Evolutionary conservation across 768 basidiomycete species (phyloP).

Genomic region (Rhodotorula graminis): DNA sequence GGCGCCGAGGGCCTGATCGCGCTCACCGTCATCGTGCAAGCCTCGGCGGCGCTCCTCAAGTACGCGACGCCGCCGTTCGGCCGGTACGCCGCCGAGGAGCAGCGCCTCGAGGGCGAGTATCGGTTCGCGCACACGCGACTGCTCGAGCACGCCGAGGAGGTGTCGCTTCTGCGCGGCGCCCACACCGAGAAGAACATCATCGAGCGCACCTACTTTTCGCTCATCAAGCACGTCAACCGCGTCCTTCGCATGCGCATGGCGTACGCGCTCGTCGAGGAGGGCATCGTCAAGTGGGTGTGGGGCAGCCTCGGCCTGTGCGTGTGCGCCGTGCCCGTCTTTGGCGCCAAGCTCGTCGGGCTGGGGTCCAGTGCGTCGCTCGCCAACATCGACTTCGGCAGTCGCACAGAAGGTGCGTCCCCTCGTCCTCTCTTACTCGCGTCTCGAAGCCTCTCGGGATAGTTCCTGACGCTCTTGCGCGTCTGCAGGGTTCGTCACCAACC

Average conservation of each 20-base stretch:
- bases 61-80: slow-evolving; percentile 87
- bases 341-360: slow-evolving; percentile 63
- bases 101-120: slow-evolving; percentile 78
- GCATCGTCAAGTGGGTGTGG: slow-evolving; percentile 91
- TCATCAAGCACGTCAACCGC: slow-evolving; percentile 77
- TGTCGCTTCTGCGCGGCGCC: slow-evolving; percentile 57
- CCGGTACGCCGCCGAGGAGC: slow-evolving; percentile 78
- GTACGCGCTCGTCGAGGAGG: slow-evolving; percentile 89
- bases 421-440: not conserved
- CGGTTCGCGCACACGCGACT: slow-evolving; percentile 88
- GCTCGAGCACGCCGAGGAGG: slow-evolving; percentile 79
- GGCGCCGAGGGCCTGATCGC: slow-evolving; percentile 70
- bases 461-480: not conserved
- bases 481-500: slow-evolving; percentile 94
- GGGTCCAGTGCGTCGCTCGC: not conserved
- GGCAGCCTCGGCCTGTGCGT: slow-evolving; percentile 85
- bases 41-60: slow-evolving; percentile 72
- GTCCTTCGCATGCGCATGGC: slow-evolving; percentile 76
- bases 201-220: slow-evolving; percentile 77
- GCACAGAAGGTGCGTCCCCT: slow-evolving; percentile 71
- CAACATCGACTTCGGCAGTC: slow-evolving; percentile 64
- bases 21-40: slow-evolving; percentile 76
- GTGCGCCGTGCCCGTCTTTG: slow-evolving; percentile 88
- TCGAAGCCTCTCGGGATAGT: not conserved
- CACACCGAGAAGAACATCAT: slow-evolving; percentile 74